Percentiles rank a stretch among this genome's conserved stretches.
Evolutionary conservation across 192 early-diverging fungal species (phyloP).

Genomic region (Backusella westeae): DNA sequence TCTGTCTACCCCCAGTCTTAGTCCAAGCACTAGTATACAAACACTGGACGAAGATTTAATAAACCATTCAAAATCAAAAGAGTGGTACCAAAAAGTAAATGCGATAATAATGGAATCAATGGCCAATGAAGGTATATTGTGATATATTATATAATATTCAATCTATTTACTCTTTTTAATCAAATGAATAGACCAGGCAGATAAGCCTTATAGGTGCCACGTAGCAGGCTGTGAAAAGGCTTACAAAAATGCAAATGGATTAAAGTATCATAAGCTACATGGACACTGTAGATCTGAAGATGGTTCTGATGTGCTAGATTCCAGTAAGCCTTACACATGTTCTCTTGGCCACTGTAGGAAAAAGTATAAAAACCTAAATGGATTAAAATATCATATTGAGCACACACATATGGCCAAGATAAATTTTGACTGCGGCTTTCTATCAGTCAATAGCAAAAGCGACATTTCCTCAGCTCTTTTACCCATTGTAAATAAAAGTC

Average conservation of each 20-base stretch:
- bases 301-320: slow-evolving; percentile 48
- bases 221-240: slow-evolving; percentile 83
- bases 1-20: neutral
- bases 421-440: neutral
- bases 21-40: slow-evolving; percentile 1
- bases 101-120: neutral
- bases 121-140: neutral
- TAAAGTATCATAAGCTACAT: slow-evolving; percentile 96
- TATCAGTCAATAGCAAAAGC: neutral
- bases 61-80: neutral
- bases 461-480: neutral
- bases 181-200: neutral
- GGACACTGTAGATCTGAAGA: slow-evolving; percentile 59
- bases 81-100: neutral
- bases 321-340: slow-evolving; percentile 69
- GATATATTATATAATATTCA: neutral
- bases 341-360: slow-evolving; percentile 75
- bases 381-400: slow-evolving; percentile 89
- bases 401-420: slow-evolving; percentile 61
- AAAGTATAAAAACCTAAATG: slow-evolving; percentile 92
- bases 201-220: slow-evolving; percentile 16
- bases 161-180: neutral
- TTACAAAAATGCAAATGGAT: slow-evolving; percentile 96
- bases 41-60: neutral
- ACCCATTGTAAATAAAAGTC: slow-evolving; percentile 2